phyloP scores from a whole-genome alignment of 1,284 basidiomycete species.

The Anthracocystis walkeri region DNA sequence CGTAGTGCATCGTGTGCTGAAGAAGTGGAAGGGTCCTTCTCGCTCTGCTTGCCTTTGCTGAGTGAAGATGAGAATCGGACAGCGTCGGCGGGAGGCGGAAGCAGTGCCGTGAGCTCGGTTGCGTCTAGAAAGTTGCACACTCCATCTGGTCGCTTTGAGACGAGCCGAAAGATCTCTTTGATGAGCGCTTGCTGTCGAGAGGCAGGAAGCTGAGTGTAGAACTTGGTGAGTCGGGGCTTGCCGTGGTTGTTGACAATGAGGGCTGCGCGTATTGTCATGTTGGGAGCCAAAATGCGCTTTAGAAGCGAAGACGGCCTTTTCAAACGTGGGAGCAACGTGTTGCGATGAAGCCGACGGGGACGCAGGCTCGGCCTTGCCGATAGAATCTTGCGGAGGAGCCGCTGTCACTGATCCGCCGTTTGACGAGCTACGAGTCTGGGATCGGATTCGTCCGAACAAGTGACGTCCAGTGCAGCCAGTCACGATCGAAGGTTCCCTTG shows the following conservation, averaged over 20 bases:
- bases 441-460: background rate
- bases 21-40: slow-evolving; percentile 1
- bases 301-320: too few species aligned
- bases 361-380: background rate
- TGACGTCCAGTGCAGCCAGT: background rate
- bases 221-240: slow-evolving; percentile 93
- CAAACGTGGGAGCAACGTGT: background rate
- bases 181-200: slow-evolving; percentile 65
- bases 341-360: background rate
- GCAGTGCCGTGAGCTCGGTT: slow-evolving; percentile 62
- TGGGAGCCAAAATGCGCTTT: background rate
- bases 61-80: slow-evolving; percentile 35
- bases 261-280: slow-evolving; percentile 86
- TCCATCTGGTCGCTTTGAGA: slow-evolving; percentile 62
- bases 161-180: slow-evolving; percentile 63
- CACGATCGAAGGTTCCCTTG: background rate
- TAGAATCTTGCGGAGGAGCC: background rate
- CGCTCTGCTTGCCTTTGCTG: slow-evolving; percentile 13
- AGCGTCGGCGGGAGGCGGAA: slow-evolving; percentile 53
- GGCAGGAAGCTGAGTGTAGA: slow-evolving; percentile 75
- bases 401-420: background rate
- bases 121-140: slow-evolving; percentile 69
- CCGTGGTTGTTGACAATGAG: slow-evolving; percentile 87
- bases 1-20: background rate
- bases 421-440: background rate